These are phyloP conservation scores for Cyclotella baltica DNA, from an alignment of 108 stramenopile species.

Conservation along the genomic window DNA sequence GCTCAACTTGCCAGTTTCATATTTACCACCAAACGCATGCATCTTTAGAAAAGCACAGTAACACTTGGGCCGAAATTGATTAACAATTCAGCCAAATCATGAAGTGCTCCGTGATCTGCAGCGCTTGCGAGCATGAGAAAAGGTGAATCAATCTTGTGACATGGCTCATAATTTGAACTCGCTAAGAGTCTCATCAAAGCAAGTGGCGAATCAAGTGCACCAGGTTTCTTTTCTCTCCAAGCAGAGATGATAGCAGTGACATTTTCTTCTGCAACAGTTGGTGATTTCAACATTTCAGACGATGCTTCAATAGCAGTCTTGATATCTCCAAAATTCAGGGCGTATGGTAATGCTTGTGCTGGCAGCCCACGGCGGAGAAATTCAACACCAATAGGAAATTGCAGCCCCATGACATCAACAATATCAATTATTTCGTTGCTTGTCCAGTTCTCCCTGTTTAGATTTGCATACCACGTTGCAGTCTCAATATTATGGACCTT, in stretches of 20 bases:
- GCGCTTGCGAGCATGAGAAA: background rate
- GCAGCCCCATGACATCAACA: background rate
- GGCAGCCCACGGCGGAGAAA: slow-evolving; percentile 1
- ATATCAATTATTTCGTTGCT: slow-evolving; percentile 2
- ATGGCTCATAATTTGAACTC: slow-evolving; percentile 2
- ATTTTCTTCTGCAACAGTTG: background rate
- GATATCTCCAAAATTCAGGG: background rate
- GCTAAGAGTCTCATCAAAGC: background rate
- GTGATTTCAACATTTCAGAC: slow-evolving; percentile 8
- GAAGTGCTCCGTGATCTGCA: background rate
- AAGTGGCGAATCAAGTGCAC: background rate
- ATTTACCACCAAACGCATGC: background rate
- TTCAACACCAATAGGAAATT: slow-evolving; percentile 6
- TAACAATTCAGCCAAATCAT: slow-evolving; percentile 2
- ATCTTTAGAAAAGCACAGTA: slow-evolving; percentile 8
- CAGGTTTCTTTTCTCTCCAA: slow-evolving; percentile 11
- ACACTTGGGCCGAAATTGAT: slow-evolving; percentile 18
- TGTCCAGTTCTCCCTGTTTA: slow-evolving; percentile 13
- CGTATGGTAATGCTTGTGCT: background rate
- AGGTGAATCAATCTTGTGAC: too few species aligned
- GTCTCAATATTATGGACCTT: background rate
- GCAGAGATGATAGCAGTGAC: background rate
- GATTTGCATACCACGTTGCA: slow-evolving; percentile 6
- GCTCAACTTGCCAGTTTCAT: background rate
- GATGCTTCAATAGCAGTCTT: slow-evolving; percentile 4